Evolutionary conservation across 2,329 filamentous ascomycete species (phyloP), one percentile per base, ranked within the genome.

Genomic region (Aphanoascus verrucosus): DNA sequence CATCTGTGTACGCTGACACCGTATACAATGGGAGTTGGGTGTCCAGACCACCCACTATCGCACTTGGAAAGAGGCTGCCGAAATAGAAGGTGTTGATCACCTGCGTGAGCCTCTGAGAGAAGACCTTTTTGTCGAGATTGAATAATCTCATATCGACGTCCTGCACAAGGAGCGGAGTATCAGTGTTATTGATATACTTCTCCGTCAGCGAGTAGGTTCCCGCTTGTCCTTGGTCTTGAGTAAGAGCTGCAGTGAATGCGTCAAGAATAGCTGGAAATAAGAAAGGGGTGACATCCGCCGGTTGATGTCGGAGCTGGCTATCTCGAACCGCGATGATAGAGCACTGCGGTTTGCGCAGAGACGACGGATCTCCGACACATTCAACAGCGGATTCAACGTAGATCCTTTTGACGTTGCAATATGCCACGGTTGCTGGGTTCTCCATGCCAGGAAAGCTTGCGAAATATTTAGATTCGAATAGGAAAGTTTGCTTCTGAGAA

Each of bases 331-430:
- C 55, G 7, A 14, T 46, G 31, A 50, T 44, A 14, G 45, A 32
- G 31, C 55, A 56, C 11, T 46, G 35, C 6, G 45, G 38, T 19
- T 34, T 47, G 7, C 17, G 23, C 20, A 19, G 12, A 11, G 9
- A 12, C 3, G n/a, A n/a, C 19, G 44, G n/a, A 15, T 53, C 37
- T n/a, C 50, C 41, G 9, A 50, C 9, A 17, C 44, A 56, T 37
- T 31, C n/a, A 14, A 54, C 46, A 5, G 40, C 31, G 4, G 55
- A 53, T 46, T 56, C 51, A 12, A 56, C 55, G 35, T 50, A 56
- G 31, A 56, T 41, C 8, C 28, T 28, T 44, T 52, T 48, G 15
- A 49, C 35, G 31, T 37, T 49, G 38, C 49, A 55, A 20, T 55
- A 32, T 7, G 49, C 43, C 3, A 55, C 49, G 35, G 35, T 38